Evolutionary conservation across 306 rosid genomes (phyloP).

Genomic region (Casuarina cunninghamiana): DNA sequence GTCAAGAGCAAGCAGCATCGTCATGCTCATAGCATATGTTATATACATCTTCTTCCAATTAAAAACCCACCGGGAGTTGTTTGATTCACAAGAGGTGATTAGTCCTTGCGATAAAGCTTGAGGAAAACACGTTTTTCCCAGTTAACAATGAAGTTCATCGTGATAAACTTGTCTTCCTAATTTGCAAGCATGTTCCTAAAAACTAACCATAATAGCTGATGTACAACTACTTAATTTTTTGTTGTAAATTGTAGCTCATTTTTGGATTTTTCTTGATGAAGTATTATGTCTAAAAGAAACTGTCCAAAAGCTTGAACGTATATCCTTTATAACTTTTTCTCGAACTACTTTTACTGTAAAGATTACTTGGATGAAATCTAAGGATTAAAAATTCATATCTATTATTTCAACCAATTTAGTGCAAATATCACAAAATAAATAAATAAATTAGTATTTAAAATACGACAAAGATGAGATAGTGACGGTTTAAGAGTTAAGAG

Average conservation of each 20-base stretch:
- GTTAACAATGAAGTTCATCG: no score
- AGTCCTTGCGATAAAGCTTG: not conserved
- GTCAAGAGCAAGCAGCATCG: constrained; percentile 84
- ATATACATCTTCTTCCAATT: constrained; percentile 81
- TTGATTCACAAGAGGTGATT: constrained; percentile 69
- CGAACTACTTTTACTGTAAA: not conserved
- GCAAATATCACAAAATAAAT: no score
- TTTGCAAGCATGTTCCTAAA: not conserved
- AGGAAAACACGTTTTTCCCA: not conserved
- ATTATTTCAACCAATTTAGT: no score
- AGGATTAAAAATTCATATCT: not conserved
- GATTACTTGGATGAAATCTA: not conserved
- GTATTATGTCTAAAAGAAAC: no score
- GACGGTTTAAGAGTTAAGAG: no score
- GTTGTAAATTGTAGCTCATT: not conserved
- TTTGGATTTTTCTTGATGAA: not conserved
- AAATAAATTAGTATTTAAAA: no score
- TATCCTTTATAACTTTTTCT: no score
- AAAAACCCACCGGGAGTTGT: constrained; percentile 79
- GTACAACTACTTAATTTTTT: not conserved
- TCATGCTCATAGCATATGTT: constrained; percentile 77
- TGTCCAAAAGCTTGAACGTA: no score
- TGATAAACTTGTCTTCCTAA: no score
- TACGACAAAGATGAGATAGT: no score
- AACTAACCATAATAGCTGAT: not conserved